Evolutionary conservation across 306 rosid species (phyloP), one percentile per base, ranked within the genome.

Genomic region (Luffa aegyptiaca): DNA sequence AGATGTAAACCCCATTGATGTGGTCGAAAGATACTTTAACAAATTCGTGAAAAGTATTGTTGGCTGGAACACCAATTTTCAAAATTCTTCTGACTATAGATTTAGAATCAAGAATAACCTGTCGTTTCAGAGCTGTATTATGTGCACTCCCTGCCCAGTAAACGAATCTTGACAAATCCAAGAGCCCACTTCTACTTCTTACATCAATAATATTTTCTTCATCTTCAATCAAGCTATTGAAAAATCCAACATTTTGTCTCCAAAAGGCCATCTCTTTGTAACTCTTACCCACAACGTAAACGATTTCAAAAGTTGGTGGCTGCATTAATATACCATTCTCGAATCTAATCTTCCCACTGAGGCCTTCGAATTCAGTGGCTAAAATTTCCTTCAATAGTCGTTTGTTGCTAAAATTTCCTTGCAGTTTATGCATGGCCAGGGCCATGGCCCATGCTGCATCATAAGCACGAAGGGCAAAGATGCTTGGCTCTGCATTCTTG

Each of bases 211-310:
- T 26, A 26, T 26, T 26, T 26, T 26, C 31, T 48, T 68, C 75
- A 16, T n/a, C 36, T 69, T n/a, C 75, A 10, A 39, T 45, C 36
- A 72, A 20, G 10, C 2, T 72, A 20, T 46, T 72, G 21, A 72
- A 79, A 79, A 90, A 86, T 56, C 93, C 90, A 49, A 56, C 69
- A n/a, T 31, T 8, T 17, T 80, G 80, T 48, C 89, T 87, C 97
- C 97, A 92, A 57, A 85, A 78, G 33, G 82, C 88, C 78, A 90
- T 45, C 79, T 85, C 87, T 77, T 76, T 85, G 57, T 88, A 87
- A 80, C 90, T 81, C 84, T 75, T 90, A 5, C 92, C 94, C 53
- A 85, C 80, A 83, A 92, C 87, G 42, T 90, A 84, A 49, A 92
- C 87, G 80, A 92, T 86, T 20, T 75, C 31, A 69, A 87, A 85